Base-by-base conservation (phyloP, 2,329 filamentous ascomycete species). In the Paecilomyces variotii region DNA sequence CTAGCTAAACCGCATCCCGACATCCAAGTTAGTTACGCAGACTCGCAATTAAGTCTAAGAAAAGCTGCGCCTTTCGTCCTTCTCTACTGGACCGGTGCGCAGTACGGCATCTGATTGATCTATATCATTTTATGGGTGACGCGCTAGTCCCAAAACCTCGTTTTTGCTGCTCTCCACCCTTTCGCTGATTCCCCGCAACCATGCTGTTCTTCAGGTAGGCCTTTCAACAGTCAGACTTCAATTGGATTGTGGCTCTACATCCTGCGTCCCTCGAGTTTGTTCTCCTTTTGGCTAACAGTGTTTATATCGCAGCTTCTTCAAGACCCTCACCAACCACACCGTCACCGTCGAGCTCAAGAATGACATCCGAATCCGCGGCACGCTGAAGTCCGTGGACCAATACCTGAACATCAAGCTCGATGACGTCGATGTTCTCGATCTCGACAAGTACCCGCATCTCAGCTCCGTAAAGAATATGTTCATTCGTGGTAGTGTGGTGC, bases 301-400 rank as follows among this genome's bases (percentile, higher is more conserved):
- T 45, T 14, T 7, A 45, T 7, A 7, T 10, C 14, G 26, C 72
- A 94, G 90, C 80, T 97, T 97, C 81, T 97, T 97, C 86, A 97
- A 97, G 78, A 97, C 93, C 57, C 89, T 97, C 70, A 95, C 97
- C 74, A 94, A 97, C 80, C 89, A 94, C 67, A 87, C 95, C 80
- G 92, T 99, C 71, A 97, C 92, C 53, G 91, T 99, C 73, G 94
- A 99, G 81, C 89, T 99, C 75, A 99, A 99, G 80, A 99, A 99
- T 76, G 94, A 99, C 78, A 96, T 99, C 68, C 91, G 92, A 73
- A 95, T 99, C 74, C 90, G 90, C 68, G 94, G 94, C 65, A 95
- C 88, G 35, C 83, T 99, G 65, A 99, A 97, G 82, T 95, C 90
- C 71, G 93, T 99, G 65, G 94, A 99, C 74, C 94, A 97, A 80